Base-by-base conservation (phyloP, 148 eudicot genomes). In the Salicornia ramosissima region DNA sequence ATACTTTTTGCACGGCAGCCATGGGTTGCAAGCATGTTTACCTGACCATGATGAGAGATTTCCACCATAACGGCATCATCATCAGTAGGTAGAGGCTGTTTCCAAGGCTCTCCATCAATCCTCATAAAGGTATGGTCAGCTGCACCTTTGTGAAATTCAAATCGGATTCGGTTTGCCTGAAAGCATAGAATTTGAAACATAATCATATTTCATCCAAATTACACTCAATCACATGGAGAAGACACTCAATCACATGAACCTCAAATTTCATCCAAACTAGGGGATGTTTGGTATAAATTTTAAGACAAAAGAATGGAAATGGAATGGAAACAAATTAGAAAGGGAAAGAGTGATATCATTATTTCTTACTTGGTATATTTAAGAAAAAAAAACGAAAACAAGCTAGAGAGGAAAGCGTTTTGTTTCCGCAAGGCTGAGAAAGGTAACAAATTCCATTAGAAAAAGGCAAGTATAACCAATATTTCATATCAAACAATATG, bases 41-140 rank as follows among this genome's bases (percentile, higher is more conserved):
- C 97, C 72, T 87, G 97, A n/a, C 91, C 79, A 59, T 68, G 84
- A 70, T 87, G 85, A 18, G 99, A 89, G 55, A 95, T 91, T 66
- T 91, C 97, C 8, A 91, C 87, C 67, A 86, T 83, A 40, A 90
- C 90, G 2, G 90, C 82, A 71, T 91, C 97, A 51, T 89, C 95
- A 51, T 89, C 85, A 25, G 50, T 81, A 0, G 96, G 93, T 25
- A 89, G 86, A 24, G 97, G 97, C 56, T 94, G 99, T 74, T 87
- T 91, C 97, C 99, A 91, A 39, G 99, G 99, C 55, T 95, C 99
- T 39, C 99, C 97, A 65, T 95, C 99, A 19, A 95, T 89, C 75
- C 99, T 86, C 99, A 95, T 95, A 73, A 25, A 94, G 1, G 96
- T 87, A 59, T 81, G 79, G 54, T 83, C 87, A 63, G 90, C 81